A percentile compares a stretch with the other conserved stretches of the same genome.
Evolutionary conservation across 2,329 filamentous ascomycete species (phyloP).

Genomic region (Fusarium stilboides): DNA sequence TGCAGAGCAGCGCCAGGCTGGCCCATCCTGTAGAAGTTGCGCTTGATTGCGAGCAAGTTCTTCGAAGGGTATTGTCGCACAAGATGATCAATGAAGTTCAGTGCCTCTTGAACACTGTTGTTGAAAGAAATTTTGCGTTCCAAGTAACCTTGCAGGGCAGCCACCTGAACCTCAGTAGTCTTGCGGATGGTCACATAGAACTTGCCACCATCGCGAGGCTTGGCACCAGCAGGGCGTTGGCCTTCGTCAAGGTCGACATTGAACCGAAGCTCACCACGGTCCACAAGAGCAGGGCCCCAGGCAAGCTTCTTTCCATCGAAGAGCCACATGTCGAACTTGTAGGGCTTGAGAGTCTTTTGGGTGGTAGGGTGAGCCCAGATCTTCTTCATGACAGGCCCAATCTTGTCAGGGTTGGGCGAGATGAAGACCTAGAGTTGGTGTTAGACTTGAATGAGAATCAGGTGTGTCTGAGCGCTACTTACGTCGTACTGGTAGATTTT

Average conservation of each 20-base stretch:
- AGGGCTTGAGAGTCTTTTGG: conserved; percentile 66
- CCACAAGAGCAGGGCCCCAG: conserved; percentile 71
- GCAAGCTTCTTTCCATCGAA: conserved; percentile 89
- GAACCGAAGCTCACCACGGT: conserved; percentile 67
- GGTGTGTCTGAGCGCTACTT: conserved; percentile 58
- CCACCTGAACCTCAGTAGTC: conserved; percentile 79
- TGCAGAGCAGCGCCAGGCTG: conserved; percentile 70
- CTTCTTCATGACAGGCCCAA: conserved; percentile 77
- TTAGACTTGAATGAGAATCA: conserved; percentile 20
- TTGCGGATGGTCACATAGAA: conserved; percentile 75
- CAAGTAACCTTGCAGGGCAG: conserved; percentile 77
- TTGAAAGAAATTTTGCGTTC: conserved; percentile 72
- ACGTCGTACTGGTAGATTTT: conserved; percentile 90
- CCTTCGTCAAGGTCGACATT: conserved; percentile 82
- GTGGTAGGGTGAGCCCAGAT: conserved; percentile 79
- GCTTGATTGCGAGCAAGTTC: conserved; percentile 79
- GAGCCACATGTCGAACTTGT: conserved; percentile 70
- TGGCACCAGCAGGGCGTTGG: conserved; percentile 58
- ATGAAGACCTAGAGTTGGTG: conserved; percentile 70
- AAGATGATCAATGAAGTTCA: conserved; percentile 93
- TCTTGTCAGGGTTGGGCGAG: conserved; percentile 73
- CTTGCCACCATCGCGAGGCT: conserved; percentile 59
- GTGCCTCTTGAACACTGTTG: conserved; percentile 79
- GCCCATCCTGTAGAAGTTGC: conserved; percentile 81
- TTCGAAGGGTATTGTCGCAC: conserved; percentile 84